Evolutionary conservation across 306 rosid species (phyloP).

Genomic region (Vachellia collinsii): DNA sequence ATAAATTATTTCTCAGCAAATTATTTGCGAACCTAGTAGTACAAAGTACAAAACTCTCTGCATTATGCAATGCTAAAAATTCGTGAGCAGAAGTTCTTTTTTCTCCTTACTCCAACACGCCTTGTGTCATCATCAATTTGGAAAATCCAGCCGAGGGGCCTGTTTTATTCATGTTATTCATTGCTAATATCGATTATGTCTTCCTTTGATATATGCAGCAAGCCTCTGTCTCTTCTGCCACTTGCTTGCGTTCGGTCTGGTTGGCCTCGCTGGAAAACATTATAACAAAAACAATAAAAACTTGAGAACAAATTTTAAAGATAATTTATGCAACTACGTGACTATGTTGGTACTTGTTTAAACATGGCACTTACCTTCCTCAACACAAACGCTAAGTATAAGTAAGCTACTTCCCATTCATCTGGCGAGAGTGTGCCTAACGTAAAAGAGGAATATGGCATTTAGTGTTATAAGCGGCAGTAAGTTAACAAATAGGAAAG

Average conservation of each 20-base stretch:
- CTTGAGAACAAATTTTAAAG: background rate
- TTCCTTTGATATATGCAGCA: conserved; percentile 60
- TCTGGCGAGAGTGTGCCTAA: conserved; percentile 67
- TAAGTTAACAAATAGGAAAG: background rate
- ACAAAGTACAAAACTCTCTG: conserved; percentile 12
- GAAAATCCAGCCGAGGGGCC: background rate
- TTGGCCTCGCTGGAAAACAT: conserved; percentile 59
- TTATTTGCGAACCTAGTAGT: conserved; percentile 12
- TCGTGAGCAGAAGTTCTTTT: background rate
- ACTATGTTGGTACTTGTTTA: background rate
- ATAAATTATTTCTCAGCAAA: background rate
- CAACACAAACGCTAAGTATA: conserved; percentile 64
- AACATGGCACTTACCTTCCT: conserved; percentile 51
- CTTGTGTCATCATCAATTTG: background rate
- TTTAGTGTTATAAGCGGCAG: background rate
- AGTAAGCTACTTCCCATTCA: conserved; percentile 77
- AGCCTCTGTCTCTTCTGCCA: conserved; percentile 53
- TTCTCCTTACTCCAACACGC: background rate
- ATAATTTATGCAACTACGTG: background rate
- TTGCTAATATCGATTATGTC: conserved; percentile 46
- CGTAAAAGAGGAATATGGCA: background rate
- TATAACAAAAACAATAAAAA: background rate
- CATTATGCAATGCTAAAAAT: background rate
- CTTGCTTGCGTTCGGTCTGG: conserved; percentile 49
- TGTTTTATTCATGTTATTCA: conserved; percentile 7